These are phyloP conservation scores for Croton laevigatus DNA, from an alignment of 441 rosid genomes.

Conservation along the genomic window DNA sequence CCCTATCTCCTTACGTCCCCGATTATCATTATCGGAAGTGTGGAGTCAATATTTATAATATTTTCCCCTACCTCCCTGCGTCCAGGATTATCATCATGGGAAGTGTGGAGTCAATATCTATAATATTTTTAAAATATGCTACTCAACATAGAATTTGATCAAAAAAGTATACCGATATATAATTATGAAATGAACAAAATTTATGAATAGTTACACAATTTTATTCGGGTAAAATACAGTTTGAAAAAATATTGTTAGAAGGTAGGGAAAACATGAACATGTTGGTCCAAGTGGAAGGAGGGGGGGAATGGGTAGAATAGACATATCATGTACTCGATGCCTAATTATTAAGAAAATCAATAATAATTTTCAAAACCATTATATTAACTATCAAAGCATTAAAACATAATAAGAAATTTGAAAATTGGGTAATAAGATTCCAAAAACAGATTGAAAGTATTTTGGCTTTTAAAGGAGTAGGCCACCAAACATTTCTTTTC, in stretches of 20 bases:
- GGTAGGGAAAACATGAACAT: constrained; percentile 18
- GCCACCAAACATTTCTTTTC: constrained; percentile 32
- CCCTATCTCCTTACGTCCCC: no score
- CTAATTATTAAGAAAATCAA: not conserved
- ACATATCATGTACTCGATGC: not conserved
- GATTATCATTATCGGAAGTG: no score
- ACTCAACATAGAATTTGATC: no score
- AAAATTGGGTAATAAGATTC: not conserved
- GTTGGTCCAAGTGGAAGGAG: constrained; percentile 37
- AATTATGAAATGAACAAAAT: not conserved
- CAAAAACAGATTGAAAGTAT: constrained; percentile 29
- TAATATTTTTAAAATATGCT: no score
- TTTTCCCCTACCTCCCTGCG: no score
- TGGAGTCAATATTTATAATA: no score
- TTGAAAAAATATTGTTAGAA: no score
- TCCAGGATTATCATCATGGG: no score
- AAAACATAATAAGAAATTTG: not conserved
- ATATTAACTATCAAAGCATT: not conserved
- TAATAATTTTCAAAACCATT: not conserved
- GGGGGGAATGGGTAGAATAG: constrained; percentile 5
- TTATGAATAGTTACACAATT: no score
- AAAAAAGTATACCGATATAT: no score
- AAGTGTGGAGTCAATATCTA: no score
- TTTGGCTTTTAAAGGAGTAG: constrained; percentile 39
- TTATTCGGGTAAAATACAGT: not conserved